A percentile compares a stretch with the other conserved stretches of the same genome.
These are phyloP conservation scores for Komagataea norvegica DNA, from an alignment of 1,139 yeast species.

Conservation along the genomic window DNA sequence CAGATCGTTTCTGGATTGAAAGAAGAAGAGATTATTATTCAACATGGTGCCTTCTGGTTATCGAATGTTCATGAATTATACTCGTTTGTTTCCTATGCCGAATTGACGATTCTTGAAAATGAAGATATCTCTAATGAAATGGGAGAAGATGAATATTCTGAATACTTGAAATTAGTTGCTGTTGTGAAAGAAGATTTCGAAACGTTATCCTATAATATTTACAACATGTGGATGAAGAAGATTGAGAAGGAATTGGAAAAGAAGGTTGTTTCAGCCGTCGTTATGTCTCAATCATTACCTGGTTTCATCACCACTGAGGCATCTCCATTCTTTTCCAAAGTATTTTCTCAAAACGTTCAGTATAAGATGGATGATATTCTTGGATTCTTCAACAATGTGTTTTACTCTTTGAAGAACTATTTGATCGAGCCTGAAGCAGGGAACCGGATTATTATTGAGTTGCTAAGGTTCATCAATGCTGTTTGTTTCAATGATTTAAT, in stretches of 20 bases:
- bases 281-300: conserved; percentile 89
- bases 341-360: conserved; percentile 67
- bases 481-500: conserved; percentile 92
- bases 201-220: conserved; percentile 86
- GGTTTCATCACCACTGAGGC: conserved; percentile 92
- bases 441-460: conserved; percentile 79
- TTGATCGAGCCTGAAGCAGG: conserved; percentile 82
- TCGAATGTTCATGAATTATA: conserved; percentile 94
- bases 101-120: conserved; percentile 79
- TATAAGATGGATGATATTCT: conserved; percentile 94
- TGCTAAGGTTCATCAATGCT: conserved; percentile 85
- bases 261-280: conserved; percentile 91
- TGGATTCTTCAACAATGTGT: conserved; percentile 83
- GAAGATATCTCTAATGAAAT: conserved; percentile 76
- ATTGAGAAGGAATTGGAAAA: conserved; percentile 87
- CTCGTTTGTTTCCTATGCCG: conserved; percentile 93
- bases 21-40: conserved; percentile 74
- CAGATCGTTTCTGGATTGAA: conserved; percentile 63
- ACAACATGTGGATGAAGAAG: conserved; percentile 97
- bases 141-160: conserved; percentile 87
- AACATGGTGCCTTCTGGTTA: conserved; percentile 97
- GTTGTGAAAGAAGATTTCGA: conserved; percentile 94
- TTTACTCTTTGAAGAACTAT: conserved; percentile 92
- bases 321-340: conserved; percentile 79
- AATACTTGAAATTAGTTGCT: conserved; percentile 83